A percentile compares a stretch with the other conserved stretches of the same genome.
phyloP scores from a whole-genome alignment of 2,329 filamentous ascomycete genomes.

The Cladophialophora immunda region DNA sequence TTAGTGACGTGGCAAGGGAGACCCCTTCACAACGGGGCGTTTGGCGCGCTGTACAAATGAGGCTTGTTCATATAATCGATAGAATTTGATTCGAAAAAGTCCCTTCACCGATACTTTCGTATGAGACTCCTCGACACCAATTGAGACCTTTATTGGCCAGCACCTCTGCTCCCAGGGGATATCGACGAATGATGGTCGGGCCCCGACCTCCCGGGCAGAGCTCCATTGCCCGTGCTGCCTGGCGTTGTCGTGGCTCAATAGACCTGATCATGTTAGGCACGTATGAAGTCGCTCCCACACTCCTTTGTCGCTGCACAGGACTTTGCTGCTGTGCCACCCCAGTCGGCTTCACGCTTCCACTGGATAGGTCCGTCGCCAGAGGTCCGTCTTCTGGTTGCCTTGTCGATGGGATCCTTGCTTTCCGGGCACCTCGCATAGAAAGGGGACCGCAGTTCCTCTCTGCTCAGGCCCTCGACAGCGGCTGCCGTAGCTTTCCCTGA shows the following conservation, averaged over 20 bases:
- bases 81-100: background rate
- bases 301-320: background rate
- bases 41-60: background rate
- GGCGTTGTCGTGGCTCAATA: background rate
- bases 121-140: background rate
- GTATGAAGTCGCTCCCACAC: background rate
- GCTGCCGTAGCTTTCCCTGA: background rate
- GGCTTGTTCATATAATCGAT: background rate
- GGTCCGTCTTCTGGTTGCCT: background rate
- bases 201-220: background rate
- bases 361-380: background rate
- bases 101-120: background rate
- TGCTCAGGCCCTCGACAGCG: too few relatives aligned
- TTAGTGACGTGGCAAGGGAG: constrained; percentile 6
- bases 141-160: background rate
- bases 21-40: background rate
- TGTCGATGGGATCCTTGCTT: background rate
- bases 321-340: background rate
- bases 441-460: too few relatives aligned
- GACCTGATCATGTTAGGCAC: background rate
- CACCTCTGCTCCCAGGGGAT: background rate
- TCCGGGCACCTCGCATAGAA: background rate
- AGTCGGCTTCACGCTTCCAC: background rate
- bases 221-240: background rate
- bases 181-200: background rate